Evolutionary conservation across 2,329 filamentous ascomycete species (phyloP), one percentile per base, ranked within the genome.

Genomic region (Cytospora piceicola): DNA sequence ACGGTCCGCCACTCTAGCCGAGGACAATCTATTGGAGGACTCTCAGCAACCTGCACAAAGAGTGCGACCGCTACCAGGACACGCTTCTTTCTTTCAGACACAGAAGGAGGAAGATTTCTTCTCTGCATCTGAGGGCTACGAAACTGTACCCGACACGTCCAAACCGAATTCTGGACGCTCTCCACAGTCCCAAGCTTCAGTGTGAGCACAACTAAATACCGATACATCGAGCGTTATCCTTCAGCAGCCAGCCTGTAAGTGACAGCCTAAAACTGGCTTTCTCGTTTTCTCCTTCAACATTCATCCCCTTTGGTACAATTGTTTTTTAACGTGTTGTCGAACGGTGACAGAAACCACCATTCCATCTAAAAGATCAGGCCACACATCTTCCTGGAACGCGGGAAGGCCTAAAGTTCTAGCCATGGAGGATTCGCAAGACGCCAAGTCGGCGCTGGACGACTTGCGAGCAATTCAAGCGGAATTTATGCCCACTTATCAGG

Each of bases 1-100:
- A 36, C 49, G 34, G 24, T 51, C 34, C 39, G 49, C 36, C 53
- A 53, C 51, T 1, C n/a, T 58, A 34, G 56, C 56, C n/a, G 59
- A 58, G 39, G 56, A 53, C 20, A 63, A 55, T 49, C 36, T 58
- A 17, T 7, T 34, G 2, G 56, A 66, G 39, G 66, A 66, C 39
- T 66, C 66, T 49, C 63, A 66, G 32, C 66, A 68, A 42, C 55
- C 63, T 59, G 66, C 66, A 32, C 66, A 68, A 54, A 39, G 53
- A 39, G 59, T 63, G 22, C 60, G 56, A n/a, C 66, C 66, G 22
- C 22, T 66, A 42, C 42, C 55, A 60, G 46, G 42, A 14, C 52
- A 59, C 30, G 32, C 42, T 29, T 56, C 60, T 9, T 27, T 63
- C 2, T 63, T 68, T 27, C 56, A 57, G 12, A 68, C 66, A 17